A percentile compares a stretch with the other conserved stretches of the same genome.
Conservation (phyloP, 2,329 filamentous ascomycete genomes). For the Venturiaceae sp. region DNA sequence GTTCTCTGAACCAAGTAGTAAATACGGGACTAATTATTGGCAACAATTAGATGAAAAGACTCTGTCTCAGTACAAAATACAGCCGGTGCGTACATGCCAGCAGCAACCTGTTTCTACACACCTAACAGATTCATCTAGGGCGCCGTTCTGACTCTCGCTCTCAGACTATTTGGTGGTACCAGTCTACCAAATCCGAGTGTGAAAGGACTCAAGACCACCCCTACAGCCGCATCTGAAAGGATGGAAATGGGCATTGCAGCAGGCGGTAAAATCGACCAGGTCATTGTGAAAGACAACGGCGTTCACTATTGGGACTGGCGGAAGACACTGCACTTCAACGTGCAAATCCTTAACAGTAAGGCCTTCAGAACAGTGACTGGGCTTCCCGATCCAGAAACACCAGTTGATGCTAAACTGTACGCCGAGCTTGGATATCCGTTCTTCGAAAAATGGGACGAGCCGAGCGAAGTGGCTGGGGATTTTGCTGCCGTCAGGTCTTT, state of each 20-base stretch:
- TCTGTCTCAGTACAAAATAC: too few relatives aligned
- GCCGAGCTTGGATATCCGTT: conserved; percentile 25
- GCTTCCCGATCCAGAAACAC: conserved; percentile 20
- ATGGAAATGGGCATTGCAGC: conserved; percentile 27
- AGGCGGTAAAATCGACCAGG: conserved; percentile 32
- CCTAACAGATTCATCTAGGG: too few relatives aligned
- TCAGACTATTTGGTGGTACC: too few relatives aligned
- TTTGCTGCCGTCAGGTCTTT: conserved; percentile 19
- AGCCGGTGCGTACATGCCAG: too few relatives aligned
- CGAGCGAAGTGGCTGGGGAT: conserved; percentile 17
- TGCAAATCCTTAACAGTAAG: conserved; percentile 30
- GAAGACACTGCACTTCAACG: conserved; percentile 26
- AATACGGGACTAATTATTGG: too few relatives aligned
- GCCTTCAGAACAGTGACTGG: conserved; percentile 28
- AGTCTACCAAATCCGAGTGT: too few relatives aligned
- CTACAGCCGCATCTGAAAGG: neutral
- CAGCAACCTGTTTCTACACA: too few relatives aligned
- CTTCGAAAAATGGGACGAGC: conserved; percentile 23
- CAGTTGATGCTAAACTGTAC: conserved; percentile 27
- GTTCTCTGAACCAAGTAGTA: too few relatives aligned
- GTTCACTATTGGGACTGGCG: conserved; percentile 17
- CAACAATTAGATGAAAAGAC: too few relatives aligned
- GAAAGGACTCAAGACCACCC: neutral
- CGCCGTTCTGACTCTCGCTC: too few relatives aligned
- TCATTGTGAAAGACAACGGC: conserved; percentile 15